These are phyloP conservation scores for Tulasnella sp. DNA, from an alignment of 768 basidiomycete genomes.

Conservation along the genomic window DNA sequence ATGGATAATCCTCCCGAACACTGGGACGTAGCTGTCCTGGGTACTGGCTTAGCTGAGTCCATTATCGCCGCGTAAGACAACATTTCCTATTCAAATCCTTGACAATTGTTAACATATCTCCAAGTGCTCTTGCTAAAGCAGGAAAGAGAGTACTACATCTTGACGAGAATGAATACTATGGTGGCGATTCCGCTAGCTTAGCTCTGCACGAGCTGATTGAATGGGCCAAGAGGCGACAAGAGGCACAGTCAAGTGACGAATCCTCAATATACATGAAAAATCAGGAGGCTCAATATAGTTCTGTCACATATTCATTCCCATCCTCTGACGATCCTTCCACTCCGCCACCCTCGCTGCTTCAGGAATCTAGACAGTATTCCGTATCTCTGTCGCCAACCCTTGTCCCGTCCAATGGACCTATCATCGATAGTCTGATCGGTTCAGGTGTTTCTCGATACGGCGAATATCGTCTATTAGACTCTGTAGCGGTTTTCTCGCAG, in stretches of 20 bases:
- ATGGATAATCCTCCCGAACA: conserved; percentile 19
- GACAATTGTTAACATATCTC: conserved; percentile 15
- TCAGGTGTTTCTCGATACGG: conserved; percentile 86
- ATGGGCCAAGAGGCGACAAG: conserved; percentile 41
- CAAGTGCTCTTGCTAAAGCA: conserved; percentile 76
- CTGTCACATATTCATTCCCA: conserved; percentile 15
- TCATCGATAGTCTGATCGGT: conserved; percentile 62
- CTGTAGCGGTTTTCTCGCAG: conserved; percentile 44
- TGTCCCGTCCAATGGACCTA: conserved; percentile 62
- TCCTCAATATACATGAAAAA: conserved; percentile 36
- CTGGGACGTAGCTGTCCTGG: conserved; percentile 32
- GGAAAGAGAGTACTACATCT: conserved; percentile 81
- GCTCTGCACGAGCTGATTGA: conserved; percentile 63
- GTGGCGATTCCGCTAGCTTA: conserved; percentile 66
- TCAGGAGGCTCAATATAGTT: conserved; percentile 18
- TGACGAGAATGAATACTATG: conserved; percentile 76
- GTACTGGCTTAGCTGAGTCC: conserved; percentile 56
- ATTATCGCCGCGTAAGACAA: conserved; percentile 76
- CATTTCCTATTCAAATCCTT: conserved; percentile 5
- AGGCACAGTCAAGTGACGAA: conserved; percentile 20
- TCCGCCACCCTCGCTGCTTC: conserved; percentile 26
- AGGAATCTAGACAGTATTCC: conserved; percentile 63
- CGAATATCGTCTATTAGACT: conserved; percentile 73
- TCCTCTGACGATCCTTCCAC: conserved; percentile 16
- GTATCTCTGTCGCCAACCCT: conserved; percentile 75